Evolutionary conservation across 495 filamentous ascomycete species (phyloP), one percentile per base, ranked within the genome.

Genomic region (Tuber calosporum): DNA sequence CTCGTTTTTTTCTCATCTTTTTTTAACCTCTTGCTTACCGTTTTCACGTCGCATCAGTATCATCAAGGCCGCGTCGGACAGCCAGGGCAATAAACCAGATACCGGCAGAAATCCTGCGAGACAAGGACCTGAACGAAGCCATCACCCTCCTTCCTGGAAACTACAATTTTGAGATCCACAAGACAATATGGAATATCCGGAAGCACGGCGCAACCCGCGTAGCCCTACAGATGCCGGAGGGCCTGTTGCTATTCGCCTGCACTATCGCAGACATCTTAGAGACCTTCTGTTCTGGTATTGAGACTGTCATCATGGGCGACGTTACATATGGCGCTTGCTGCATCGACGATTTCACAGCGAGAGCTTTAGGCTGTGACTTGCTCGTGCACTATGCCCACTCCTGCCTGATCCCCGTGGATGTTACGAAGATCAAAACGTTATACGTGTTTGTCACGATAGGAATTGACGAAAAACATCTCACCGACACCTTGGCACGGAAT

Each of bases 251-350:
- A 37, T 99, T 98, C 82, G 96, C 95, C 39, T 97, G 95, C 67
- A 98, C 95, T 26, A 96, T 99, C 72, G 96, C 96, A 4, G 95
- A 99, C 83, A 99, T 98, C 83, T 85, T 99, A 43, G 93, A 92
- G 17, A 89, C 91, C 76, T 99, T 99, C 85, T 99, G 95, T 82
- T 89, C 93, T 0, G 93, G 92, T 4, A 90, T 89, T 58, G 90
- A 94, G 79, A 97, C 96, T 0, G 84, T 97, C 22, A 98, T 99
- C 82, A 98, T 99, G 95, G 95, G 96, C 69, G 95, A 99, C 78
- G 95, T 99, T 38, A 99, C 95, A 0, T 99, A 99, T 84, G 95
- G 95, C 67, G 95, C 95, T 3, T 99, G 95, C 85, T 99, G 95
- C 81, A 97, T 99, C 75, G 95, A 99, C 81, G 95, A 99, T 84